Base-by-base conservation (phyloP, 148 eudicot genomes). In the Linanthus parryae region DNA sequence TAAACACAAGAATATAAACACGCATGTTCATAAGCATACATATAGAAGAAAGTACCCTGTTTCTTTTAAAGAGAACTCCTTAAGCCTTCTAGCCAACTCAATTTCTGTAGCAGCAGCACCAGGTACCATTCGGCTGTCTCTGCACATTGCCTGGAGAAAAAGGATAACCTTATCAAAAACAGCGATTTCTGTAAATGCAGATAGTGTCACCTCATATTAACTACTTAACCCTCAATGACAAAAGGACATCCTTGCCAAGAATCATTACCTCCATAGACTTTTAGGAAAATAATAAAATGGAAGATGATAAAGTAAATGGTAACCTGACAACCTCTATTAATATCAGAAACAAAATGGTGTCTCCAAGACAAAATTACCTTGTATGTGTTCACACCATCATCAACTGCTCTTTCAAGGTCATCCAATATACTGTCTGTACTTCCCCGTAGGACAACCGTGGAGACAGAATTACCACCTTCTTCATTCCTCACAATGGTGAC, bases 101-200 rank as follows among this genome's bases (percentile, higher is more conserved):
- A 92, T 87, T 72, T 92, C 96, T 16, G 96, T 75, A 50, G 96
- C 98, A 15, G 98, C 96, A 52, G 96, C 98, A 54, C 98, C 98
- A 67, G 98, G 96, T 46, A 92, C 75, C 11, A 63, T 70, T 50
- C 96, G 85, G 65, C 96, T 92, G 75, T 92, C 97, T 73, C 80
- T 86, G 79, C 94, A 91, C 95, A 91, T 85, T 57, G 90, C 85
- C 95, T 86, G 68, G 37, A 55, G 24, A 55, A 20, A 29, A 11
- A 27, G n/a, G n/a, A n/a, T n/a, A n/a, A n/a, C n/a, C n/a, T n/a
- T n/a, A n/a, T n/a, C n/a, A n/a, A n/a, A n/a, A n/a, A n/a, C n/a
- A n/a, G n/a, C n/a, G n/a, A n/a, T n/a, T n/a, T n/a, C n/a, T n/a
- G n/a, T n/a, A n/a, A n/a, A n/a, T n/a, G n/a, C n/a, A n/a, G n/a